A percentile compares a stretch with the other conserved stretches of the same genome.
Evolutionary conservation across 768 basidiomycete species (phyloP).

Genomic region (Macrolepiota fuliginosa): DNA sequence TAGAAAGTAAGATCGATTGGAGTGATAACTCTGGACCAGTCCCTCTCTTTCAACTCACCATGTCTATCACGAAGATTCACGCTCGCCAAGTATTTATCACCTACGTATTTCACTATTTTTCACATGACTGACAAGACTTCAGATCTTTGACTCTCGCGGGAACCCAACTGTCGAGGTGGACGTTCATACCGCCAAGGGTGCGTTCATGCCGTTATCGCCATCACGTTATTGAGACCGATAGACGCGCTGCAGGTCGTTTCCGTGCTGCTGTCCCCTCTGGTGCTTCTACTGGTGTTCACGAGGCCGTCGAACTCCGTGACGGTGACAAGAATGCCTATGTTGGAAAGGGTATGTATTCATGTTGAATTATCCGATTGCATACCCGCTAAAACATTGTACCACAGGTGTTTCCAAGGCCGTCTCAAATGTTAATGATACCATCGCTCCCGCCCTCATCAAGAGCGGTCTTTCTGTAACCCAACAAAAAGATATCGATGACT

Average conservation of each 20-base stretch:
- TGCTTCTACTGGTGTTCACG: conserved; percentile 97
- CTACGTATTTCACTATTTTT: not conserved
- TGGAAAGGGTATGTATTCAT: conserved; percentile 76
- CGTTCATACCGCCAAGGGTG: conserved; percentile 84
- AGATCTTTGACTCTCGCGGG: conserved; percentile 99
- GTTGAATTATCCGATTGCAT: conserved; percentile 4
- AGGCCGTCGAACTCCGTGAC: conserved; percentile 98
- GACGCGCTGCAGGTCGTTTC: conserved; percentile 66
- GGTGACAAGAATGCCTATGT: conserved; percentile 90
- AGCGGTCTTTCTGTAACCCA: conserved; percentile 79
- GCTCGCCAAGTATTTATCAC: conserved; percentile 75
- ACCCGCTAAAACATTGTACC: conserved; percentile 15
- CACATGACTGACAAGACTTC: conserved; percentile 14
- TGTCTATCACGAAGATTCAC: conserved; percentile 91
- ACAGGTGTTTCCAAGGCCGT: conserved; percentile 93
- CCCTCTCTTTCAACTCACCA: conserved; percentile 39
- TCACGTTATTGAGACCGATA: not conserved
- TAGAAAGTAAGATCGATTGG: conserved; percentile 32
- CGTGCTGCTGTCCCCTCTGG: conserved; percentile 96
- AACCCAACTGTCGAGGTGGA: conserved; percentile 98
- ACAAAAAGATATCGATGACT: conserved; percentile 96
- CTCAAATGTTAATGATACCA: conserved; percentile 86
- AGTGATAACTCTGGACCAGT: conserved; percentile 30
- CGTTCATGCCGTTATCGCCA: conserved; percentile 3
- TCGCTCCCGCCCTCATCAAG: conserved; percentile 87